A percentile compares a stretch with the other conserved stretches of the same genome.
phyloP scores from a whole-genome alignment of 805 yeast genomes.

The Zygotorulaspora danielsina region DNA sequence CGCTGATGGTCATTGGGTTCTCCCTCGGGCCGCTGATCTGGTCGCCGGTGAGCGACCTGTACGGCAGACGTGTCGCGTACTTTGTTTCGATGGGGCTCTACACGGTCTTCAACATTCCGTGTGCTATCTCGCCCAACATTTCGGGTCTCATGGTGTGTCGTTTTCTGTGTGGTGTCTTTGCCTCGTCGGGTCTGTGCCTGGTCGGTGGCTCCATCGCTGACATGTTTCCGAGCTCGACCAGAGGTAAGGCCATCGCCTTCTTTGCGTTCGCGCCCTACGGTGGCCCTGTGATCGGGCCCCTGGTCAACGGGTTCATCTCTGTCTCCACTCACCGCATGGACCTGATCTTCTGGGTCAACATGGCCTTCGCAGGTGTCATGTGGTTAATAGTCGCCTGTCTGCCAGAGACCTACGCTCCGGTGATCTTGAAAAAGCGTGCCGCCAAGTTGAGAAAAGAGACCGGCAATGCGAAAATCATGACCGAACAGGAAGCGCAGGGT shows the following conservation, averaged over 20 bases:
- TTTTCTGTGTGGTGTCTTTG: conserved; percentile 81
- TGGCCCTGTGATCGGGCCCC: conserved; percentile 88
- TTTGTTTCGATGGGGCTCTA: conserved; percentile 70
- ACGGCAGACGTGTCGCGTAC: conserved; percentile 83
- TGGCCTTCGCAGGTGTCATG: conserved; percentile 86
- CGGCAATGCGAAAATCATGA: conserved; percentile 79
- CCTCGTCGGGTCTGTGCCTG: conserved; percentile 75
- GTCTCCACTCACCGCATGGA: conserved; percentile 66
- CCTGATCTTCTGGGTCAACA: conserved; percentile 80
- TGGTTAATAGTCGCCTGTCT: conserved; percentile 60
- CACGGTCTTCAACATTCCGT: conserved; percentile 77
- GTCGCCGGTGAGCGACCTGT: conserved; percentile 84
- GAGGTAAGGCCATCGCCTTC: conserved; percentile 87
- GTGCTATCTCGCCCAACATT: conserved; percentile 78
- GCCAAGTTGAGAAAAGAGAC: conserved; percentile 65
- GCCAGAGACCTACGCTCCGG: conserved; percentile 93
- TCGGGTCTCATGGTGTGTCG: conserved; percentile 78
- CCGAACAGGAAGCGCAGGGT: conserved; percentile 86
- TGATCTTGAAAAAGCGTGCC: conserved; percentile 65
- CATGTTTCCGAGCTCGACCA: conserved; percentile 71
- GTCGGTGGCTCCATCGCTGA: conserved; percentile 93
- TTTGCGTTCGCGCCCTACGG: conserved; percentile 91
- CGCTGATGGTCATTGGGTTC: conserved; percentile 86
- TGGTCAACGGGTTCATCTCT: conserved; percentile 81
- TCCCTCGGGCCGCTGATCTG: conserved; percentile 82